A percentile compares a stretch with the other conserved stretches of the same genome.
These are phyloP conservation scores for Mallotus japonicus DNA, from an alignment of 441 rosid genomes.

Conservation along the genomic window DNA sequence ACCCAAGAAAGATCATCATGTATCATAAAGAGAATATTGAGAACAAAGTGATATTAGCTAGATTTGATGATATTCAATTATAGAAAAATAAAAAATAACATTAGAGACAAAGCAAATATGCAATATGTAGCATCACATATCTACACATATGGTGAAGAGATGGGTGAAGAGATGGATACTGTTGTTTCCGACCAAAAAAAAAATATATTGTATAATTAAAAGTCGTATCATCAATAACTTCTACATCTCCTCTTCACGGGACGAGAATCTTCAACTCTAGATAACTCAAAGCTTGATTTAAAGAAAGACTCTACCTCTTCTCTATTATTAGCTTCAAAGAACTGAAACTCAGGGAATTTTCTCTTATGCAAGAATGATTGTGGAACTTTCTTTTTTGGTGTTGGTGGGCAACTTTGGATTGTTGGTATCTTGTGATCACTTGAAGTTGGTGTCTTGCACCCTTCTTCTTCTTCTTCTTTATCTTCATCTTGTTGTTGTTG, in stretches of 20 bases:
- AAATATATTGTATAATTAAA: too few relatives aligned
- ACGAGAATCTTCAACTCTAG: conserved; percentile 16
- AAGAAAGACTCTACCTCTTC: conserved; percentile 63
- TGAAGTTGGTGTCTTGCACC: conserved; percentile 53
- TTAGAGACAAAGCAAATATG: neutral
- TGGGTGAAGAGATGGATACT: neutral
- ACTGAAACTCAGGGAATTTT: conserved; percentile 34
- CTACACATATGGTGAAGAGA: neutral
- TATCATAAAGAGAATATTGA: neutral
- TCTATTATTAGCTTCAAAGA: conserved; percentile 38
- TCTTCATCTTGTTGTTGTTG: conserved; percentile 15
- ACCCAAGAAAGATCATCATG: neutral
- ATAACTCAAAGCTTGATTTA: conserved; percentile 24
- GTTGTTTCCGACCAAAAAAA: too few relatives aligned
- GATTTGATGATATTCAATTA: neutral
- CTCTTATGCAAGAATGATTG: conserved; percentile 32
- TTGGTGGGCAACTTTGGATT: conserved; percentile 52
- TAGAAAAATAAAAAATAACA: neutral
- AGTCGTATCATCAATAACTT: conserved; percentile 31
- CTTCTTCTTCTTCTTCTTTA: conserved; percentile 14
- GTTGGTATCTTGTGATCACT: conserved; percentile 47
- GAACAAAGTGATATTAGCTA: neutral
- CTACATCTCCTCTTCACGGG: conserved; percentile 42
- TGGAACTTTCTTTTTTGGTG: conserved; percentile 43
- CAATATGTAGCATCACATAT: neutral